Conservation (phyloP, 2,329 filamentous ascomycete genomes). For the Orbilia ellipsospora region DNA sequence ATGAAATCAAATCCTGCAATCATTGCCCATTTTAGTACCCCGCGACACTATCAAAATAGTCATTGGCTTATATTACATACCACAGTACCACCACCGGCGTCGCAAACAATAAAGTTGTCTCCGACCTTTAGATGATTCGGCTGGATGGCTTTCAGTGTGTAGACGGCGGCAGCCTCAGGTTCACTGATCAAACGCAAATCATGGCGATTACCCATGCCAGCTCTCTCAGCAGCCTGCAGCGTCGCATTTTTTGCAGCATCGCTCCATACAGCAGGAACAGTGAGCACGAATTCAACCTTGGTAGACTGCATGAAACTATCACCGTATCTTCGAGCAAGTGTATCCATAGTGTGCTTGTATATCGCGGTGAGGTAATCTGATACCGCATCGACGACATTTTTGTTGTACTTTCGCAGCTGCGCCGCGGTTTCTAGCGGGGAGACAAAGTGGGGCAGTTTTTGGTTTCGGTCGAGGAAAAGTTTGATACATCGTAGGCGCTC, state of each 20-base stretch:
- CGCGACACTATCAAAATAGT: neutral
- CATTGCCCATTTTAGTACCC: slow-evolving; percentile 8
- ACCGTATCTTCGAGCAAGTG: slow-evolving; percentile 77
- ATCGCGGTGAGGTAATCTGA: slow-evolving; percentile 82
- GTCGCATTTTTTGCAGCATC: slow-evolving; percentile 88
- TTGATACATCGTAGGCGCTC: slow-evolving; percentile 83
- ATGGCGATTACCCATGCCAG: slow-evolving; percentile 74
- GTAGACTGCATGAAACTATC: slow-evolving; percentile 81
- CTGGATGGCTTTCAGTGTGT: slow-evolving; percentile 57
- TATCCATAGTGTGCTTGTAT: slow-evolving; percentile 81
- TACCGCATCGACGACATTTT: slow-evolving; percentile 81
- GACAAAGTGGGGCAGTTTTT: slow-evolving; percentile 83
- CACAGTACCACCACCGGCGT: slow-evolving; percentile 71
- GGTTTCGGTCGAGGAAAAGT: slow-evolving; percentile 81
- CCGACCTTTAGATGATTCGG: slow-evolving; percentile 67
- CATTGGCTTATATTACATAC: slow-evolving; percentile 63
- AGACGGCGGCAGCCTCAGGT: slow-evolving; percentile 58
- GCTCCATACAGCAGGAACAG: slow-evolving; percentile 85
- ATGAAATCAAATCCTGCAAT: slow-evolving; percentile 72
- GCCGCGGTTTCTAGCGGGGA: slow-evolving; percentile 80
- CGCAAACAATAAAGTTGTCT: slow-evolving; percentile 70
- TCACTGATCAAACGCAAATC: slow-evolving; percentile 58
- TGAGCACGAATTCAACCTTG: slow-evolving; percentile 81
- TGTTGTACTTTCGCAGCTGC: slow-evolving; percentile 77
- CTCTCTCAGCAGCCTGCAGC: slow-evolving; percentile 78